phyloP scores from a whole-genome alignment of 2,329 filamentous ascomycete genomes.

The Cladorrhinum sp. region DNA sequence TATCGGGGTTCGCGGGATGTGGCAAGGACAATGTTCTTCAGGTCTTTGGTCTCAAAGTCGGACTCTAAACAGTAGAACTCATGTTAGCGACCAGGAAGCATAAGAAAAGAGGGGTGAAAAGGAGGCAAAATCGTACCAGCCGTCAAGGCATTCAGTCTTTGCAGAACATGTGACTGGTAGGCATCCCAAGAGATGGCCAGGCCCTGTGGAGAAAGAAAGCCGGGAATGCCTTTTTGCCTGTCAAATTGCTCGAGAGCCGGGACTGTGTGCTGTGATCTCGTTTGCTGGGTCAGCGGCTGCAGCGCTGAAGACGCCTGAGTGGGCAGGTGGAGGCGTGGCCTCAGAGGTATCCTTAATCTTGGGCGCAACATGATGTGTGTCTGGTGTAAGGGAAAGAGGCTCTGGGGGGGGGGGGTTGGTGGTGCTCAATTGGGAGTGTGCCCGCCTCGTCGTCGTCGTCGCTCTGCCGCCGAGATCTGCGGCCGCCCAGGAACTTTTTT shows the following conservation, averaged over 20 bases:
- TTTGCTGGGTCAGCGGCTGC: constrained; percentile 29
- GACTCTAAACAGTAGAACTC: constrained; percentile 49
- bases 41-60: constrained; percentile 57
- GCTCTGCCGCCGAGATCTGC: constrained; percentile 6
- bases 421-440: constrained; percentile 1
- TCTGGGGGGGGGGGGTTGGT: background rate
- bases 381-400: constrained; percentile 28
- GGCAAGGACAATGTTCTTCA: constrained; percentile 68
- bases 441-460: constrained; percentile 18
- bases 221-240: constrained; percentile 54
- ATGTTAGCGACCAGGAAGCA: constrained; percentile 10
- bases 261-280: constrained; percentile 39
- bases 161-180: constrained; percentile 72
- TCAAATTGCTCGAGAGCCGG: constrained; percentile 40
- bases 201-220: constrained; percentile 65
- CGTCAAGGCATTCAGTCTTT: constrained; percentile 72
- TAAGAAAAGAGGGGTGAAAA: constrained; percentile 1
- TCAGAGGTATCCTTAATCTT: constrained; percentile 51
- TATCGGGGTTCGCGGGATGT: constrained; percentile 74
- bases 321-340: constrained; percentile 27
- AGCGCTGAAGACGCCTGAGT: constrained; percentile 10
- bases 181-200: constrained; percentile 78
- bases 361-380: constrained; percentile 47
- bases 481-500: constrained; percentile 17
- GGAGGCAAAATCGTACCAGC: constrained; percentile 55